A percentile compares a stretch with the other conserved stretches of the same genome.
phyloP scores from a whole-genome alignment of 495 filamentous ascomycete species.

The Amphirosellinia nigrospora region DNA sequence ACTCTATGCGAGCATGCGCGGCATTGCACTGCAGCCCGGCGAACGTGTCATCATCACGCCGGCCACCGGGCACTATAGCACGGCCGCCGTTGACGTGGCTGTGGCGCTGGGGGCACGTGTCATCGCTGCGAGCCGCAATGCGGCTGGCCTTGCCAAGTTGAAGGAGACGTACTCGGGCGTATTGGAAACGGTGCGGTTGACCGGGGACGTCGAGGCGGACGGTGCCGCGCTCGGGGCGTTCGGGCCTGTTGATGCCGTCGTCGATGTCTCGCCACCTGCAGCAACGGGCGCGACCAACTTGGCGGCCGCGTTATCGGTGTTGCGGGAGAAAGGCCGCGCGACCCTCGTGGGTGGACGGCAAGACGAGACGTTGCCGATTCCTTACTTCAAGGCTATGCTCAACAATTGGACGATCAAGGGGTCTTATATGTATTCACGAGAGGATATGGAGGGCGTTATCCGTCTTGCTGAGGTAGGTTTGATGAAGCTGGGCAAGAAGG shows the following conservation, averaged over 20 bases:
- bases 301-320: slow-evolving; percentile 39
- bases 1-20: slow-evolving; percentile 37
- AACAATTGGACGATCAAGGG: slow-evolving; percentile 44
- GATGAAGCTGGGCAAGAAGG: slow-evolving; percentile 40
- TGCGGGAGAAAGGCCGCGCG: slow-evolving; percentile 46
- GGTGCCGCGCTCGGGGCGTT: slow-evolving; percentile 39
- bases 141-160: slow-evolving; percentile 37
- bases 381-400: slow-evolving; percentile 27
- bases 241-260: slow-evolving; percentile 49
- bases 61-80: slow-evolving; percentile 56
- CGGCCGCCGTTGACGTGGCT: slow-evolving; percentile 53
- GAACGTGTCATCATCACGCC: slow-evolving; percentile 59
- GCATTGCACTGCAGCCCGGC: slow-evolving; percentile 57
- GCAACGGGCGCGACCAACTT: slow-evolving; percentile 44
- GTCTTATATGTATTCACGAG: slow-evolving; percentile 49
- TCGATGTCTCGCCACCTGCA: slow-evolving; percentile 57
- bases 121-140: slow-evolving; percentile 57
- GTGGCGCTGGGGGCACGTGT: slow-evolving; percentile 60
- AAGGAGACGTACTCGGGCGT: slow-evolving; percentile 28
- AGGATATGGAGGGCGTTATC: slow-evolving; percentile 25
- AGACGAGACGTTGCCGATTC: slow-evolving; percentile 19
- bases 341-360: slow-evolving; percentile 53
- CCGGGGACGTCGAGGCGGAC: slow-evolving; percentile 49
- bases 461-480: slow-evolving; percentile 16
- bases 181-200: slow-evolving; percentile 44